These are phyloP conservation scores for Microascus cirrosus DNA, from an alignment of 2,329 filamentous ascomycete genomes.

Conservation along the genomic window DNA sequence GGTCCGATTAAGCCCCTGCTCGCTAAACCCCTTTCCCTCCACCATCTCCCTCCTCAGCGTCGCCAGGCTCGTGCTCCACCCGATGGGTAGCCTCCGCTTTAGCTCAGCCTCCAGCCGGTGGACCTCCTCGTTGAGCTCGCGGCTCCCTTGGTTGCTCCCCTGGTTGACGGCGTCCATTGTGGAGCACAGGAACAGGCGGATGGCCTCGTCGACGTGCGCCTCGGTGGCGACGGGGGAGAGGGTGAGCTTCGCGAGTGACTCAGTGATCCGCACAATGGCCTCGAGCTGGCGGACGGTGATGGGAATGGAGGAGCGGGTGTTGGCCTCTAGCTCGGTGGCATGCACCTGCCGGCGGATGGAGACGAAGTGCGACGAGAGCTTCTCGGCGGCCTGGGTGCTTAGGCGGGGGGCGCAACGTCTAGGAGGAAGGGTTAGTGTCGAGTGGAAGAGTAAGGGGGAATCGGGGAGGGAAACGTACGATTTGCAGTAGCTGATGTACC, in stretches of 20 bases:
- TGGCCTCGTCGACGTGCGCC: slow-evolving; percentile 91
- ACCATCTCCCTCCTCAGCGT: slow-evolving; percentile 85
- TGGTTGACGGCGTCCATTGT: slow-evolving; percentile 98
- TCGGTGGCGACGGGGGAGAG: slow-evolving; percentile 81
- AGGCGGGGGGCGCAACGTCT: slow-evolving; percentile 88
- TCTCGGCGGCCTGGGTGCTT: slow-evolving; percentile 83
- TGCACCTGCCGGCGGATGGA: slow-evolving; percentile 92
- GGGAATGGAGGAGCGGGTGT: slow-evolving; percentile 83
- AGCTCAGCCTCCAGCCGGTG: slow-evolving; percentile 81
- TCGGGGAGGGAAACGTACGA: slow-evolving; percentile 46
- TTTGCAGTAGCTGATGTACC: slow-evolving; percentile 95
- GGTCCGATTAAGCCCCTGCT: slow-evolving; percentile 74
- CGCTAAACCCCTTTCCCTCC: slow-evolving; percentile 79
- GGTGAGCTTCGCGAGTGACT: slow-evolving; percentile 85
- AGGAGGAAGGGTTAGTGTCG: not conserved
- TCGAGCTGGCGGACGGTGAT: slow-evolving; percentile 97
- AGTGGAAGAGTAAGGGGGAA: not conserved
- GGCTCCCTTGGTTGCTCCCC: slow-evolving; percentile 70
- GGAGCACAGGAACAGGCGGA: slow-evolving; percentile 86
- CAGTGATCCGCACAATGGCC: slow-evolving; percentile 93
- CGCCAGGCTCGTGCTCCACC: slow-evolving; percentile 85
- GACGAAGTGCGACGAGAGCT: slow-evolving; percentile 93
- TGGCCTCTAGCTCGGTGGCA: slow-evolving; percentile 78
- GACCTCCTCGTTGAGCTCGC: slow-evolving; percentile 85
- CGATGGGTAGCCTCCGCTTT: slow-evolving; percentile 76